Percentiles rank a stretch among this genome's conserved stretches.
Evolutionary conservation across 2,329 filamentous ascomycete species (phyloP).

Genomic region (Lomentospora prolificans): DNA sequence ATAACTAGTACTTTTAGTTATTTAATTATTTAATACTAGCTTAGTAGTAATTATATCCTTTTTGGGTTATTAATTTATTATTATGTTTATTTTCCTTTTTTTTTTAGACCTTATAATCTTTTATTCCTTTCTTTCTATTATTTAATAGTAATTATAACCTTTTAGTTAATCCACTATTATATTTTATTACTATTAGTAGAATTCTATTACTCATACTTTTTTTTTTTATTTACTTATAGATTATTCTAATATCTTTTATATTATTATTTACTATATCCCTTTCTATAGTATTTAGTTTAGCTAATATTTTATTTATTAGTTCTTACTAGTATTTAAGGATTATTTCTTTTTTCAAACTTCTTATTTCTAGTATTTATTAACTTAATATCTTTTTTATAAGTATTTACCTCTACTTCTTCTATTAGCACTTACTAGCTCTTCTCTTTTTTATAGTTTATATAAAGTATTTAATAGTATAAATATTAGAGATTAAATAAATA

Average conservation of each 20-base stretch:
- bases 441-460: slow-evolving; percentile 5
- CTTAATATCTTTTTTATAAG: slow-evolving; percentile 3
- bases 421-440: slow-evolving; percentile 6
- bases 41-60: slow-evolving; percentile 9
- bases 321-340: no score
- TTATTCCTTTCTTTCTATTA: slow-evolving; percentile 1
- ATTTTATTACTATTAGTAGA: slow-evolving; percentile 5
- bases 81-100: not conserved
- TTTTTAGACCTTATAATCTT: not conserved
- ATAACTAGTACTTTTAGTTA: no score
- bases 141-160: not conserved
- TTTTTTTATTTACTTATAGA: slow-evolving; percentile 1
- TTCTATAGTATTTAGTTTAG: slow-evolving; percentile 5
- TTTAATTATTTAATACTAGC: slow-evolving; percentile 5
- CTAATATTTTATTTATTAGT: slow-evolving; percentile 5
- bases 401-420: slow-evolving; percentile 4
- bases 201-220: slow-evolving; percentile 8
- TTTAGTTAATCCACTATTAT: no score
- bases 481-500: no score
- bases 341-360: slow-evolving; percentile 1
- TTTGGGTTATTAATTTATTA: slow-evolving; percentile 3
- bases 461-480: slow-evolving; percentile 5
- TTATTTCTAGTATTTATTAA: no score
- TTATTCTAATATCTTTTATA: no score
- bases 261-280: not conserved